Conservation (phyloP, 345 rosid species). For the Nasturtium officinale region DNA sequence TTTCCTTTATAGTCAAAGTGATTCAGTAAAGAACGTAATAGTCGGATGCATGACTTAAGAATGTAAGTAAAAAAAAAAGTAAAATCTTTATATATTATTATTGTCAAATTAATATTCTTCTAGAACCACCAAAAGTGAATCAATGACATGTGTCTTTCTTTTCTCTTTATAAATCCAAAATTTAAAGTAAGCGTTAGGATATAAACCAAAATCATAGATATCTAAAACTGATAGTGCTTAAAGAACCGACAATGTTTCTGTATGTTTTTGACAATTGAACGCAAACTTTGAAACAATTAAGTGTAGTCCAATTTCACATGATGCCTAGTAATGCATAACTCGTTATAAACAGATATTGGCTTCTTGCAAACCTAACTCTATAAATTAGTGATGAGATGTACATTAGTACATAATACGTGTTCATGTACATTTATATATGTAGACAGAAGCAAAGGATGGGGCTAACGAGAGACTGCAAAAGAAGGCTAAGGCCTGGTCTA, state of each 20-base stretch:
- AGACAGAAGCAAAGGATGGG: constrained; percentile 20
- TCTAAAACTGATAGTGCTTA: neutral
- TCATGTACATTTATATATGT: neutral
- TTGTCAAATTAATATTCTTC: constrained; percentile 8
- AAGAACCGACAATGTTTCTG: neutral
- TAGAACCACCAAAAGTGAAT: constrained; percentile 19
- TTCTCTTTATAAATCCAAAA: constrained; percentile 7
- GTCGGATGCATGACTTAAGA: constrained; percentile 22
- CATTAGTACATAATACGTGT: constrained; percentile 6
- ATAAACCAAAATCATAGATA: neutral
- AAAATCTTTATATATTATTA: neutral
- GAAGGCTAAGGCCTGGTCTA: constrained; percentile 35
- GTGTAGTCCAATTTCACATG: constrained; percentile 22
- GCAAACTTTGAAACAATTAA: neutral
- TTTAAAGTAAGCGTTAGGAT: constrained; percentile 3
- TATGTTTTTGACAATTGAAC: neutral
- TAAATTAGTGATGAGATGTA: constrained; percentile 12
- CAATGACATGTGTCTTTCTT: neutral
- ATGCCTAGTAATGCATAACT: constrained; percentile 17
- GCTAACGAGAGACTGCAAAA: constrained; percentile 34
- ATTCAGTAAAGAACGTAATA: constrained; percentile 21
- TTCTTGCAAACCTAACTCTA: constrained; percentile 20
- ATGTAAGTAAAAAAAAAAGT: no score
- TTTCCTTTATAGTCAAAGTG: neutral
- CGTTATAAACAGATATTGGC: neutral